phyloP scores from a whole-genome alignment of 306 rosid genomes.

The Abrus pulchellus region DNA sequence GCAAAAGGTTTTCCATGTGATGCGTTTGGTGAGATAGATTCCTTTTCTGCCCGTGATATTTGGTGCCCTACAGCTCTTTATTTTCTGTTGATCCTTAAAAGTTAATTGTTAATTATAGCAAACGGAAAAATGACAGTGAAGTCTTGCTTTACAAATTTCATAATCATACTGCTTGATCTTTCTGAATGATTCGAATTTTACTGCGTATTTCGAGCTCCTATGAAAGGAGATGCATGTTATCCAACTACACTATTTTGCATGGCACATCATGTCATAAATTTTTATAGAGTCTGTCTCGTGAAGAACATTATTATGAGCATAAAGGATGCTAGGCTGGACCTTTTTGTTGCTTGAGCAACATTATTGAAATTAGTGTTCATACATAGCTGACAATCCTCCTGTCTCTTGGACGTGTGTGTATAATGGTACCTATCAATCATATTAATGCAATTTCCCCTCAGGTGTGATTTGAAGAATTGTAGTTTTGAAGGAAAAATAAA shows the following conservation, averaged over 20 bases:
- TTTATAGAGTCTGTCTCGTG: constrained; percentile 3
- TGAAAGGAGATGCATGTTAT: neutral
- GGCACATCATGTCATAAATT: neutral
- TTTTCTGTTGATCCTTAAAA: constrained; percentile 53
- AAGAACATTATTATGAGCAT: constrained; percentile 29
- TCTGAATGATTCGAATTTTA: neutral
- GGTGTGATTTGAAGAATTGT: too few species aligned
- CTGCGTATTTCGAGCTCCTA: constrained; percentile 3
- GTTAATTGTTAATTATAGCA: constrained; percentile 38
- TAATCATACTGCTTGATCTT: constrained; percentile 26
- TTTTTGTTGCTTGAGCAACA: constrained; percentile 4
- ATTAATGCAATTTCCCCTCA: neutral
- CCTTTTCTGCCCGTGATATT: constrained; percentile 59
- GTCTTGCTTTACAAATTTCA: constrained; percentile 22
- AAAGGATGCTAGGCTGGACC: constrained; percentile 11
- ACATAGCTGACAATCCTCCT: constrained; percentile 32
- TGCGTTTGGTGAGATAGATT: constrained; percentile 57
- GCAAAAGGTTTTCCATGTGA: constrained; percentile 54
- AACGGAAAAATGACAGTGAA: constrained; percentile 25
- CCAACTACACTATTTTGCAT: neutral
- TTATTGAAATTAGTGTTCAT: neutral
- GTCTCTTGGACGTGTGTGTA: constrained; percentile 2
- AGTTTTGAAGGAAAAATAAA: too few species aligned
- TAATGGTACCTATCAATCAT: neutral
- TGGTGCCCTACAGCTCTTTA: constrained; percentile 56